Evolutionary conservation across 371 early-diverging fungal genomes (phyloP).

Genomic region (Mucor lusitanicus): DNA sequence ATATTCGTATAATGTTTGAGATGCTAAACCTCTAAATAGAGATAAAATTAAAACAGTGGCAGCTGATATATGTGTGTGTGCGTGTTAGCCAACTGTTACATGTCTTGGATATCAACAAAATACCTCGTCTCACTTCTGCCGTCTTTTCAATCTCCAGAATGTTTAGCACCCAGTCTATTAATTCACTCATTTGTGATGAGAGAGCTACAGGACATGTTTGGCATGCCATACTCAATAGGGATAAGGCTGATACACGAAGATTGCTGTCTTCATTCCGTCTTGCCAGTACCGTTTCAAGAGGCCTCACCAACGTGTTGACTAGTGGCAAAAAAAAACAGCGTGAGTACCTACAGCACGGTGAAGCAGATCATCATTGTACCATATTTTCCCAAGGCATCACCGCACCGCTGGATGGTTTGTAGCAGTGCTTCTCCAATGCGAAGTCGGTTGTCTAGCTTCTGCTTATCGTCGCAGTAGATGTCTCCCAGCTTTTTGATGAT

Average conservation of each 20-base stretch:
- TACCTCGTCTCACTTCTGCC: conserved; percentile 67
- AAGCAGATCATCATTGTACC: conserved; percentile 30
- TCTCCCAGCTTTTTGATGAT: conserved; percentile 67
- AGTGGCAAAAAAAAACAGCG: neutral
- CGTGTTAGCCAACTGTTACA: neutral
- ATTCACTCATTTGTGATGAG: conserved; percentile 58
- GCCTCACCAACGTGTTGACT: conserved; percentile 66
- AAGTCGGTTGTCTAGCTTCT: conserved; percentile 72
- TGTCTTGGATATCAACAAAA: neutral
- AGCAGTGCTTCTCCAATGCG: conserved; percentile 88
- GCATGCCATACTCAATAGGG: conserved; percentile 73
- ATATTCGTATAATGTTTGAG: conserved; percentile 54
- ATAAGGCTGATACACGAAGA: conserved; percentile 65
- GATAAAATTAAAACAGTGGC: conserved; percentile 68
- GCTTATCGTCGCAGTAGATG: conserved; percentile 61
- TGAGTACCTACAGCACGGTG: neutral
- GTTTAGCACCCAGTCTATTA: conserved; percentile 66
- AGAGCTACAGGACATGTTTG: conserved; percentile 77
- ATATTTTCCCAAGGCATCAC: conserved; percentile 79
- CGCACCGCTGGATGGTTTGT: conserved; percentile 82
- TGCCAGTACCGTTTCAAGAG: conserved; percentile 66
- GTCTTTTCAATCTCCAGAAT: conserved; percentile 67
- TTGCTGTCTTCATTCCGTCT: conserved; percentile 39
- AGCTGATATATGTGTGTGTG: conserved; percentile 33
- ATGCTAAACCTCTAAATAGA: conserved; percentile 69